Evolutionary conservation across 805 yeast genomes (phyloP).

Genomic region (Diddensiella santjacobensis): DNA sequence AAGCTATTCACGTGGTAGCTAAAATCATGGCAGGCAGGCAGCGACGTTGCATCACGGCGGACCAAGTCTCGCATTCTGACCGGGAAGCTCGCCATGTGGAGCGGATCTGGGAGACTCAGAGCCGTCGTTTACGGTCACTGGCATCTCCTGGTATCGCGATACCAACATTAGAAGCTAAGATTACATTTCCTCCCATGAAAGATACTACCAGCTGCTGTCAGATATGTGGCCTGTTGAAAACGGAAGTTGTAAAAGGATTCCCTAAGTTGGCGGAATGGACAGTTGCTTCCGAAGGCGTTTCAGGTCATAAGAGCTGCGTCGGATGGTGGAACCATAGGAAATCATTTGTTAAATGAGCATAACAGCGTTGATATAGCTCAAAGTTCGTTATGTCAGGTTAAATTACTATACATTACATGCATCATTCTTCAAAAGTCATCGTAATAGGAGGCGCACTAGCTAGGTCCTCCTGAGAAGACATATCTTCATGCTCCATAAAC

Average conservation of each 20-base stretch:
- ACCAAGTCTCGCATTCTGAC: slow-evolving; percentile 17
- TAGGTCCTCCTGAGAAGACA: too few species aligned
- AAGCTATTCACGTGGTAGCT: slow-evolving; percentile 20
- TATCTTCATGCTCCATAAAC: too few species aligned
- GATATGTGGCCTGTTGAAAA: slow-evolving; percentile 25
- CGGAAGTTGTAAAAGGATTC: slow-evolving; percentile 22
- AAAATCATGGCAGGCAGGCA: slow-evolving; percentile 26
- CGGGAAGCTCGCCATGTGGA: slow-evolving; percentile 23
- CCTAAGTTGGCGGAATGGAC: slow-evolving; percentile 18
- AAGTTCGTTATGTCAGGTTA: too few species aligned
- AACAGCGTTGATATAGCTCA: too few species aligned
- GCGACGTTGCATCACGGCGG: slow-evolving; percentile 13
- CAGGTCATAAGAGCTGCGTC: slow-evolving; percentile 23
- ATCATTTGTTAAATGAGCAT: slow-evolving; percentile 10
- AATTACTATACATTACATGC: slow-evolving; percentile 2
- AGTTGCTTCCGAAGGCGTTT: neutral
- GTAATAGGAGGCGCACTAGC: too few species aligned
- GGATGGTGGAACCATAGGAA: slow-evolving; percentile 24
- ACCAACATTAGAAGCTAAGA: slow-evolving; percentile 17
- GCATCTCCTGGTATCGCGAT: slow-evolving; percentile 8
- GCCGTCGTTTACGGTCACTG: slow-evolving; percentile 18
- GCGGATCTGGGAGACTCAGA: slow-evolving; percentile 21
- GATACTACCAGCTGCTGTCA: slow-evolving; percentile 11
- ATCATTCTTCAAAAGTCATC: too few species aligned
- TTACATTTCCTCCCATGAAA: slow-evolving; percentile 9